phyloP scores from a whole-genome alignment of 2,329 filamentous ascomycete genomes.

The Berkeleyomyces basicola region DNA sequence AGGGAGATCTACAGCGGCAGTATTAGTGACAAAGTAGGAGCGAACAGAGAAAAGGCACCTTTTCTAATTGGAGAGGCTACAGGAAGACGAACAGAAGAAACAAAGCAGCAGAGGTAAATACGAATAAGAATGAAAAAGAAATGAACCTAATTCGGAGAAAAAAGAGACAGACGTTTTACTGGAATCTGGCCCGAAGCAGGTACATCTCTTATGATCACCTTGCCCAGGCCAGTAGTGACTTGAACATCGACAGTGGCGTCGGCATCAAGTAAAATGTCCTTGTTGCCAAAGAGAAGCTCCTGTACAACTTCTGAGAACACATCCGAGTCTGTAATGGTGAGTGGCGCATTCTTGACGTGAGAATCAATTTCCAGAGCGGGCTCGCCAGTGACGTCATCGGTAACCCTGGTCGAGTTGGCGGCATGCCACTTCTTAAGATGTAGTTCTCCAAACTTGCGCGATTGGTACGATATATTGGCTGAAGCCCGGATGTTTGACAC shows the following conservation, averaged over 20 bases:
- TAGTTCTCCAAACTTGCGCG: slow-evolving; percentile 62
- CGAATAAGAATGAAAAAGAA: slow-evolving; percentile 1
- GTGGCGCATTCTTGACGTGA: slow-evolving; percentile 57
- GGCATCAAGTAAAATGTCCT: slow-evolving; percentile 54
- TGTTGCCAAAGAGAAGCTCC: slow-evolving; percentile 56
- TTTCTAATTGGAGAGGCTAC: background rate
- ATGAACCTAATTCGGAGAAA: slow-evolving; percentile 18
- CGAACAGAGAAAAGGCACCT: background rate
- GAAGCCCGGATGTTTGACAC: slow-evolving; percentile 61
- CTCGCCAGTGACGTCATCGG: slow-evolving; percentile 34
- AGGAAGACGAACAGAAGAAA: slow-evolving; percentile 3
- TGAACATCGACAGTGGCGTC: slow-evolving; percentile 69
- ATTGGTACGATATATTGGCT: slow-evolving; percentile 66
- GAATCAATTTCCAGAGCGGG: slow-evolving; percentile 59
- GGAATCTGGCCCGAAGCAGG: slow-evolving; percentile 74
- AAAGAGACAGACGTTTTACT: slow-evolving; percentile 77
- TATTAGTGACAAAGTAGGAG: slow-evolving; percentile 3
- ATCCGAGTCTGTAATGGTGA: slow-evolving; percentile 65
- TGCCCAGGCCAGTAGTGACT: slow-evolving; percentile 65
- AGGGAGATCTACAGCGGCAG: slow-evolving; percentile 12
- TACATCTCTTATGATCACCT: slow-evolving; percentile 65
- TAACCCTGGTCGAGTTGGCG: slow-evolving; percentile 60
- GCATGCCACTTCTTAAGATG: slow-evolving; percentile 68
- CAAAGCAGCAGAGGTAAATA: background rate
- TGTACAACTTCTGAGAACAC: slow-evolving; percentile 71